Percentiles rank a stretch among this genome's conserved stretches.
Evolutionary conservation across 2,329 filamentous ascomycete genomes (phyloP).

Genomic region (Monosporascus sp.): DNA sequence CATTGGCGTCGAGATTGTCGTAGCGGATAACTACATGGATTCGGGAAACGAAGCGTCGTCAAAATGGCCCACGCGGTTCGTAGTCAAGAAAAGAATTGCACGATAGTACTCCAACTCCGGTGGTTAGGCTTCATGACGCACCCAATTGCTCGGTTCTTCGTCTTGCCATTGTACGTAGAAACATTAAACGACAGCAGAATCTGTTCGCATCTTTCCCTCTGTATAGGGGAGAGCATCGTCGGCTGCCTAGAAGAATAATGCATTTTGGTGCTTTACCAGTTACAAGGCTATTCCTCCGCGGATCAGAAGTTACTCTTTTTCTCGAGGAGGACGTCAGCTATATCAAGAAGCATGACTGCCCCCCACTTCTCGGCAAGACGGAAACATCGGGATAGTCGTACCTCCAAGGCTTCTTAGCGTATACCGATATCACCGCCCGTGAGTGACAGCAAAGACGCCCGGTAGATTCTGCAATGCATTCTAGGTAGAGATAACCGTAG

Average conservation of each 20-base stretch:
- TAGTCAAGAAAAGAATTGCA: conserved; percentile 21
- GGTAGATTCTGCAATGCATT: conserved; percentile 16
- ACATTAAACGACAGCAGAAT: conserved; percentile 4
- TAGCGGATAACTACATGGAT: conserved; percentile 25
- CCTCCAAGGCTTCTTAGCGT: conserved; percentile 3
- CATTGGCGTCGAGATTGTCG: conserved; percentile 4
- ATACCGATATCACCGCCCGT: conserved; percentile 12
- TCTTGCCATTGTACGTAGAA: conserved; percentile 15
- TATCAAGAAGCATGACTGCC: background rate
- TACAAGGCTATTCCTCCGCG: conserved; percentile 6
- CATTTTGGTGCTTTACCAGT: conserved; percentile 1
- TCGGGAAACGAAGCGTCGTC: conserved; percentile 32
- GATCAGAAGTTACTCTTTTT: conserved; percentile 2
- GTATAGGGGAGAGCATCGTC: too few relatives aligned
- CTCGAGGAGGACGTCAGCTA: conserved; percentile 4
- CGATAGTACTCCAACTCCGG: conserved; percentile 13
- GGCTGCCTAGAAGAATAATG: too few relatives aligned
- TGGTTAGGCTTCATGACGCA: background rate
- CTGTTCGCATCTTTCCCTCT: background rate
- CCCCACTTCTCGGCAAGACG: conserved; percentile 9
- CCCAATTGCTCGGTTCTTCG: background rate
- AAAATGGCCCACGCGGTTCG: conserved; percentile 27
- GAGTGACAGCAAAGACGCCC: conserved; percentile 15
- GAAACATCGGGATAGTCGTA: conserved; percentile 5
- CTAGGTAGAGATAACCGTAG: conserved; percentile 1